A percentile compares a stretch with the other conserved stretches of the same genome.
Conservation (phyloP, 192 early-diverging fungal genomes). For the Ambispora gerdemannii region DNA sequence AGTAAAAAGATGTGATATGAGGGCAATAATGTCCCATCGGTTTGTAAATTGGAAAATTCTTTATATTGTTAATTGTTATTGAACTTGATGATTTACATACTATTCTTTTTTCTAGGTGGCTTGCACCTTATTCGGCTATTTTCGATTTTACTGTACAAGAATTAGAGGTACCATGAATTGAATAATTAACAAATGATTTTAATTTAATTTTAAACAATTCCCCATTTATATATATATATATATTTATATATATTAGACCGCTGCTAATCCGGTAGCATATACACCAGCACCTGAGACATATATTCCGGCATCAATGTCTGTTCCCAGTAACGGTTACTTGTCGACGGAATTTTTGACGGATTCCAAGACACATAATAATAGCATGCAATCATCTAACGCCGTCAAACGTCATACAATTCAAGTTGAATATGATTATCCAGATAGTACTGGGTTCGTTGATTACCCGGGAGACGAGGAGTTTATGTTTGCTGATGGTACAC, state of each 20-base stretch:
- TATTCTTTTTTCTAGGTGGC: constrained; percentile 41
- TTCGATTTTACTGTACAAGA: constrained; percentile 46
- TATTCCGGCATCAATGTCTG: constrained; percentile 2
- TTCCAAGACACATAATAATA: background rate
- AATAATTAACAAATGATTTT: no score
- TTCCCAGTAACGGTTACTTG: constrained; percentile 4
- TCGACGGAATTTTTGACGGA: constrained; percentile 9
- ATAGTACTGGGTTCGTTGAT: constrained; percentile 19
- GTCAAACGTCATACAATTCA: constrained; percentile 60
- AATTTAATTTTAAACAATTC: no score
- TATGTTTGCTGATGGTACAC: constrained; percentile 28
- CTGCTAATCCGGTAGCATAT: constrained; percentile 6
- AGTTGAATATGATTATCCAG: constrained; percentile 45
- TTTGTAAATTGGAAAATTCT: constrained; percentile 22
- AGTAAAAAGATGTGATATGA: constrained; percentile 64
- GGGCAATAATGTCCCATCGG: constrained; percentile 70
- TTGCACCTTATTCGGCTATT: constrained; percentile 46
- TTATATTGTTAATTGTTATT: background rate
- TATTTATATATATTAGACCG: constrained; percentile 9
- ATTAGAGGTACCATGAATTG: constrained; percentile 36
- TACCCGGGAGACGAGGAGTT: constrained; percentile 31
- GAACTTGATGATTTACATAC: background rate
- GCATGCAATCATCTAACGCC: background rate
- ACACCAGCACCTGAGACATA: constrained; percentile 4
- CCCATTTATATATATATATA: no score